Base-by-base conservation (phyloP, 148 eudicot genomes). In the Hydrangea macrophylla region DNA sequence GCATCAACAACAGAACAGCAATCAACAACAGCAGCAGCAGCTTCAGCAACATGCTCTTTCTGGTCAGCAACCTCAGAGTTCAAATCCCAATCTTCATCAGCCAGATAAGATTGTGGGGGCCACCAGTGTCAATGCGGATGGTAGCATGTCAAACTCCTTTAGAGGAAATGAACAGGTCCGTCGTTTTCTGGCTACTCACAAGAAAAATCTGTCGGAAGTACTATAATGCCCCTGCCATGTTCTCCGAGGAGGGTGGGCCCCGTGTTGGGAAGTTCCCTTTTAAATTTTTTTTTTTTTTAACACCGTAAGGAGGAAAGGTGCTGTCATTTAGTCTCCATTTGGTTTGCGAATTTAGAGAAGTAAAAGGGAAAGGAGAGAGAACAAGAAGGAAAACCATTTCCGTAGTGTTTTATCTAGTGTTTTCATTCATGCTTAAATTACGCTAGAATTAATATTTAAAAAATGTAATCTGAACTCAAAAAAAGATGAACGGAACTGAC, bases 81-180 rank as follows among this genome's bases (percentile, higher is more conserved):
- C 75, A 45, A 71, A 65, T 69, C 75, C 55, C 67, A 82, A 58
- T 64, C 60, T 82, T 59, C 86, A 75, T 78, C 87, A 77, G 77
- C 73, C 75, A 54, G 80, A 76, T 55, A 76, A 80, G 44, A 59
- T 76, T 48, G 85, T 80, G 54, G 86, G 87, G 45, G 65, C 83
- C 40, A 80, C 76, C 68, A 80, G 81, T 67, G 77, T 84, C 58
- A 77, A 84, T 22, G 84, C 87, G 70, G 96, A 90, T 70, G 90
- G 86, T 36, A 85, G 92, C 80, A 79, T 87, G 75, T 81, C 86
- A 20, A 90, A 80, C 70, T 79, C 92, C 9, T 90, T 85, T 70
- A 80, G 96, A 24, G 96, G 90, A 74, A 85, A 83, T 78, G 92
- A 90, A 76, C 96, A 90, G 96, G 96, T 90, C 75, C 76, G 45